Evolutionary conservation across 345 rosid genomes (phyloP).

Genomic region (Salix suchowensis): DNA sequence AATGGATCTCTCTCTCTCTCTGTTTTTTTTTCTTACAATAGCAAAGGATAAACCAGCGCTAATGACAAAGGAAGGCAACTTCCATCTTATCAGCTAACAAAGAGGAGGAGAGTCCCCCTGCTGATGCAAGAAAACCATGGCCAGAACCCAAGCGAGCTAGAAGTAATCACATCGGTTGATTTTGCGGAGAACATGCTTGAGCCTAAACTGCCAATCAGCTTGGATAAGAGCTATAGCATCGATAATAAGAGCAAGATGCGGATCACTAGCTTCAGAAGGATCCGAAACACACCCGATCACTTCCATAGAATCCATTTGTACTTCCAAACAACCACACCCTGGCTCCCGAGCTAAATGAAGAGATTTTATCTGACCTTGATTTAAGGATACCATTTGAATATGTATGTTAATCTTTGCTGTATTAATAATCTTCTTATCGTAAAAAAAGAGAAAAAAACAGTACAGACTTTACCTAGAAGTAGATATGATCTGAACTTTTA

Average conservation of each 20-base stretch:
- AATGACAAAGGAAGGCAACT: neutral
- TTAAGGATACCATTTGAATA: neutral
- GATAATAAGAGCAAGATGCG: neutral
- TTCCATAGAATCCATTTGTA: neutral
- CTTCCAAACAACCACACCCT: neutral
- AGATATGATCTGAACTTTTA: too few species aligned
- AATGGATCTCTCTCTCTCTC: neutral
- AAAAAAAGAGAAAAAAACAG: too few species aligned
- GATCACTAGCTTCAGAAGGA: neutral
- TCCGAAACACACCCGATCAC: neutral
- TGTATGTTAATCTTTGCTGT: neutral
- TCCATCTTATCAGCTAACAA: neutral
- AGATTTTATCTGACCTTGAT: too few species aligned
- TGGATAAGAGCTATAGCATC: too few species aligned
- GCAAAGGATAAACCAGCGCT: neutral
- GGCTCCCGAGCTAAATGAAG: neutral
- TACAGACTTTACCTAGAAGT: too few species aligned
- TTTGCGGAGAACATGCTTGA: too few species aligned
- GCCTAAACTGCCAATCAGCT: too few species aligned
- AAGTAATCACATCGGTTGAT: too few species aligned
- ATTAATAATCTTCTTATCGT: too few species aligned
- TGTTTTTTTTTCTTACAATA: neutral
- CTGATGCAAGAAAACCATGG: too few species aligned
- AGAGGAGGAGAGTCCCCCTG: too few species aligned
- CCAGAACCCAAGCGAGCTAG: too few species aligned